Evolutionary conservation across 2,329 filamentous ascomycete species (phyloP).

Genomic region (Trichoderma gracile): DNA sequence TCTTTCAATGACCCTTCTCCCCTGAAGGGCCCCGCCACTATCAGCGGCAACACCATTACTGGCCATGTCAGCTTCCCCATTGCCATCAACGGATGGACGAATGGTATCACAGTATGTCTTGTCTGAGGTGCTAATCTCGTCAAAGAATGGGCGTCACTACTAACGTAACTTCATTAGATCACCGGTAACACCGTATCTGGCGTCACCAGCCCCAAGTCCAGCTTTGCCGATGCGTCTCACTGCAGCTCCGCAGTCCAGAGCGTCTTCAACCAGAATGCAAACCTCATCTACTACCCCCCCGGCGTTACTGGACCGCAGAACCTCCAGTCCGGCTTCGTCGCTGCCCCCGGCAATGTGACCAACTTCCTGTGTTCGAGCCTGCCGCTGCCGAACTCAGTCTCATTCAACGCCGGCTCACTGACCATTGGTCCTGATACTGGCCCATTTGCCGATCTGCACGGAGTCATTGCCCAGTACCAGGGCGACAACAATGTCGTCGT

Average conservation of each 20-base stretch:
- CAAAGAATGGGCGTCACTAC: not conserved
- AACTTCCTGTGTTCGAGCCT: constrained; percentile 33
- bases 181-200: constrained; percentile 31
- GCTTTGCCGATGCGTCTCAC: constrained; percentile 30
- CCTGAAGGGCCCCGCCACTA: constrained; percentile 28
- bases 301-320: constrained; percentile 28
- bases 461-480: constrained; percentile 32
- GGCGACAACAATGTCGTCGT: constrained; percentile 34
- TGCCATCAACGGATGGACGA: constrained; percentile 33
- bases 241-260: constrained; percentile 29
- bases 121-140: not conserved
- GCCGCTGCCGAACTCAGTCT: constrained; percentile 28
- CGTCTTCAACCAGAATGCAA: constrained; percentile 30
- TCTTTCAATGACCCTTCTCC: constrained; percentile 29
- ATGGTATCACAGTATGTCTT: constrained; percentile 28
- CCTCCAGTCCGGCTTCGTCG: constrained; percentile 31
- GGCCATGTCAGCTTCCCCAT: constrained; percentile 33
- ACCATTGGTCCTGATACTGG: constrained; percentile 28
- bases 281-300: constrained; percentile 31
- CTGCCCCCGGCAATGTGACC: constrained; percentile 30
- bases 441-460: constrained; percentile 29
- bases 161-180: constrained; percentile 3
- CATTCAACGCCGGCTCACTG: constrained; percentile 28
- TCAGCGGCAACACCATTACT: constrained; percentile 30
- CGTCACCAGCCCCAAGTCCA: constrained; percentile 29